Conservation (phyloP, 2,329 filamentous ascomycete genomes). For the Talaromyces rugulosus region DNA sequence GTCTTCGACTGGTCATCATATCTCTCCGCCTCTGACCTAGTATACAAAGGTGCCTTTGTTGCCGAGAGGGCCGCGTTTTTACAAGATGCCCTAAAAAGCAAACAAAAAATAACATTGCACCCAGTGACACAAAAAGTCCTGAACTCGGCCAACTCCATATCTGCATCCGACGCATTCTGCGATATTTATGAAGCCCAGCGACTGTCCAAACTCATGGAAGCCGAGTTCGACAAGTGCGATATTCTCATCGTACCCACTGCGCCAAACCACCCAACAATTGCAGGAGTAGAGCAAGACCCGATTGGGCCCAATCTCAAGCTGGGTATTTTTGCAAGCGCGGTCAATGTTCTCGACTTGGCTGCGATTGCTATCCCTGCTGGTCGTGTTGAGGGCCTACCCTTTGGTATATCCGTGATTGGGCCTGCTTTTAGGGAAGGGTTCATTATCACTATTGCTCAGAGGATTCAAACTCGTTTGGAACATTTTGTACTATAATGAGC, state of each 20-base stretch:
- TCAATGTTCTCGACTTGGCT: constrained; percentile 56
- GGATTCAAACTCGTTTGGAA: constrained; percentile 1
- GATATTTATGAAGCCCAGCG: constrained; percentile 45
- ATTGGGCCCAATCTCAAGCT: constrained; percentile 52
- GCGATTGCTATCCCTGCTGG: constrained; percentile 37
- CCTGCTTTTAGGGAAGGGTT: constrained; percentile 10
- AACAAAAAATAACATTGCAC: constrained; percentile 21
- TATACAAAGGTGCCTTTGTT: constrained; percentile 57
- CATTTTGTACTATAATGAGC: neutral
- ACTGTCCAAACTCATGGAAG: constrained; percentile 19
- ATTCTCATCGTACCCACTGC: constrained; percentile 55
- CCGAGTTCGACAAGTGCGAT: constrained; percentile 31
- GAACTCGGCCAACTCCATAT: constrained; percentile 4
- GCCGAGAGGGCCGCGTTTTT: constrained; percentile 50
- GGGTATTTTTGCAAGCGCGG: constrained; percentile 58
- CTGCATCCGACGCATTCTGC: constrained; percentile 46
- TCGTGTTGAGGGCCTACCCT: constrained; percentile 29
- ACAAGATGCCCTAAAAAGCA: constrained; percentile 35
- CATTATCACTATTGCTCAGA: constrained; percentile 8
- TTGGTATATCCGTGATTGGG: constrained; percentile 16
- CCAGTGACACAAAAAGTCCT: constrained; percentile 34
- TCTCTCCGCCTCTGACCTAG: constrained; percentile 49
- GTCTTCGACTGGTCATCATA: constrained; percentile 47
- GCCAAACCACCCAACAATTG: constrained; percentile 50
- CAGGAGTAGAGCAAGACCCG: constrained; percentile 49